phyloP scores from a whole-genome alignment of 2,329 filamentous ascomycete species.

The Chrysosporium keratinophilum region DNA sequence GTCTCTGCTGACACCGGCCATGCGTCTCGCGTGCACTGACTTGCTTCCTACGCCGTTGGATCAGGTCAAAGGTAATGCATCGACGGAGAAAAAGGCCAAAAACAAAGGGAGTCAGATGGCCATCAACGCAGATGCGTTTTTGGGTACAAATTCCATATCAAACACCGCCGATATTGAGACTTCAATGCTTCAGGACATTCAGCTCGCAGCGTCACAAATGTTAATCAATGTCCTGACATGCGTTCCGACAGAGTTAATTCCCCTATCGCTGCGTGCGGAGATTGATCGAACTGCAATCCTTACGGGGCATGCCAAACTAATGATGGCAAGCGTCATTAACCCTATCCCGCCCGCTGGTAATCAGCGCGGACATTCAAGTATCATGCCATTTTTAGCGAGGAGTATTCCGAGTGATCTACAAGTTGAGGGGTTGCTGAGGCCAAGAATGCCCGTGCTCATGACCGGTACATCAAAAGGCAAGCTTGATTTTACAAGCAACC shows the following conservation, averaged over 20 bases:
- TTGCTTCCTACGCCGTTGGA: conserved; percentile 42
- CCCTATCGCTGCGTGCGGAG: conserved; percentile 60
- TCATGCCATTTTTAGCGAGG: conserved; percentile 67
- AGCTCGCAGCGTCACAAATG: conserved; percentile 49
- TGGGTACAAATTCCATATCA: conserved; percentile 38
- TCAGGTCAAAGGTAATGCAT: conserved; percentile 28
- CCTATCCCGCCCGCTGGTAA: conserved; percentile 57
- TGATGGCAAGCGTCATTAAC: conserved; percentile 74
- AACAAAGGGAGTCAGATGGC: conserved; percentile 37
- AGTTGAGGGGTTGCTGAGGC: conserved; percentile 59
- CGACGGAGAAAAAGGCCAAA: conserved; percentile 20
- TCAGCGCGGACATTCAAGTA: conserved; percentile 55
- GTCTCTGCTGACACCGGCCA: conserved; percentile 50
- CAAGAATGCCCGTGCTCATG: conserved; percentile 41
- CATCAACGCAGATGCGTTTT: conserved; percentile 63
- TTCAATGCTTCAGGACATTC: conserved; percentile 34
- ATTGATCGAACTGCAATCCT: conserved; percentile 75
- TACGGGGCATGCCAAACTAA: conserved; percentile 55
- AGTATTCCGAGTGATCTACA: conserved; percentile 52
- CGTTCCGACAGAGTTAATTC: conserved; percentile 56
- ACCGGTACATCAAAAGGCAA: conserved; percentile 23
- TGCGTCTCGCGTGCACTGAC: conserved; percentile 64
- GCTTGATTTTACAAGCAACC: conserved; percentile 17
- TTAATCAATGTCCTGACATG: conserved; percentile 53
- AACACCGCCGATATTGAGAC: not conserved